Base-by-base conservation (phyloP, 2,329 filamentous ascomycete genomes). In the Cyphellophora attinorum region DNA sequence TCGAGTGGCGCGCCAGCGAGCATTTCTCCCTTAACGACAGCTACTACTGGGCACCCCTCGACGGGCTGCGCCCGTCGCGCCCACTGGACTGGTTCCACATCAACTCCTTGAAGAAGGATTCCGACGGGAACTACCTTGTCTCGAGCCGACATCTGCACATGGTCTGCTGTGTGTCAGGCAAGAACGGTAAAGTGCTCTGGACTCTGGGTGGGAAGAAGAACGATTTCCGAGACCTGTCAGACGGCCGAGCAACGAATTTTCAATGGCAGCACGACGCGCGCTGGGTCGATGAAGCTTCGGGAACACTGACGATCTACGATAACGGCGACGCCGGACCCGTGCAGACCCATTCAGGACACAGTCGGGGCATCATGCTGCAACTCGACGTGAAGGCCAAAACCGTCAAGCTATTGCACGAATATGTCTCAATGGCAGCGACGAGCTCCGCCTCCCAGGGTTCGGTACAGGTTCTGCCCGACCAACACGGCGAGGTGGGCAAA, bases 41-140 rank as follows among this genome's bases (percentile, higher is more conserved):
- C 11, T 39, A 37, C 15, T 37, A 42, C 27, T 35, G 37, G 10
- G 38, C 38, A 16, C 36, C 39, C 10, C 37, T 40, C 29, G 42
- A 35, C 21, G 42, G 44, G n/a, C 42, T 37, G 11, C 23, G 30
- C 18, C 27, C 30, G 11, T 32, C 33, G 18, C 31, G 35, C 15
- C 42, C 66, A 2, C 73, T 63, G 58, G 70, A 74, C 45, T 73
- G 65, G 50, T 71, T 72, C 53, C 70, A 73, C 49, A 64, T 74
- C 50, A 73, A 70, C 51, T 67, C 64, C 28, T 56, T 71, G 37
- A 64, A 67, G 48, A 70, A 71, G 50, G 65, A 69, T 41, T 41
- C 48, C 3, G 52, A 58, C 1, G 67, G 61, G 8, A 60, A 65
- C 35, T 65, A 59, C 28, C 50, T 64, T 3, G 49, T 69, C 28